These are phyloP conservation scores for Lactarius sanguifluus DNA, from an alignment of 768 basidiomycete genomes.

Conservation along the genomic window DNA sequence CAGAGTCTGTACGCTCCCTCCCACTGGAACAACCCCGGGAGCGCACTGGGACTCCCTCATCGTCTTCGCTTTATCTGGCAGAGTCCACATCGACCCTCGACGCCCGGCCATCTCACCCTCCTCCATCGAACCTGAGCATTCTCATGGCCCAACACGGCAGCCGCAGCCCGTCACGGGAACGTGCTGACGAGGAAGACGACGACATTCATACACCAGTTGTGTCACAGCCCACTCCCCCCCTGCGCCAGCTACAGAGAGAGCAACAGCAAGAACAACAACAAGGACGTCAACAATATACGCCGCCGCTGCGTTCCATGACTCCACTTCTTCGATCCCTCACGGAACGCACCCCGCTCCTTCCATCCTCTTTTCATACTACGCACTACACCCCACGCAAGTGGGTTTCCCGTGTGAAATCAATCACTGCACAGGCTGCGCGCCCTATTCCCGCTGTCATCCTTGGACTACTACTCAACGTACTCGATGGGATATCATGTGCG, in stretches of 20 bases:
- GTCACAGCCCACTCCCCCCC: slow-evolving; percentile 7
- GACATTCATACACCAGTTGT: slow-evolving; percentile 13
- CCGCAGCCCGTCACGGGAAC: slow-evolving; percentile 18
- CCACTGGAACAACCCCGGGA: slow-evolving; percentile 21
- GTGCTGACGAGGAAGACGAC: slow-evolving; percentile 11
- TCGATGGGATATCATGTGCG: slow-evolving; percentile 92
- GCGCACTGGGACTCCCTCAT: slow-evolving; percentile 29
- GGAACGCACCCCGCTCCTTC: slow-evolving; percentile 25
- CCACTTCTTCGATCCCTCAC: slow-evolving; percentile 20
- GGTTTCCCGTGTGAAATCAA: slow-evolving; percentile 14
- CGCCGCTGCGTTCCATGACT: not conserved
- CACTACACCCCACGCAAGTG: slow-evolving; percentile 18
- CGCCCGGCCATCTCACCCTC: slow-evolving; percentile 26
- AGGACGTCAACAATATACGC: not conserved
- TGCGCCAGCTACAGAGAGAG: not conserved
- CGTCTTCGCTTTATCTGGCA: slow-evolving; percentile 32
- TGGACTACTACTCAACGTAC: slow-evolving; percentile 81
- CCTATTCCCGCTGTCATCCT: slow-evolving; percentile 83
- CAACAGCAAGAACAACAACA: not conserved
- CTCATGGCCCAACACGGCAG: slow-evolving; percentile 36
- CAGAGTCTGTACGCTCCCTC: slow-evolving; percentile 23
- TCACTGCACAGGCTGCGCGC: slow-evolving; percentile 31
- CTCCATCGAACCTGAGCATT: slow-evolving; percentile 38
- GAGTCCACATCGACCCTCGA: slow-evolving; percentile 27
- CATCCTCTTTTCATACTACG: slow-evolving; percentile 11